Evolutionary conservation across 768 basidiomycete genomes (phyloP).

Genomic region (Hebeloma cylindrosporum): DNA sequence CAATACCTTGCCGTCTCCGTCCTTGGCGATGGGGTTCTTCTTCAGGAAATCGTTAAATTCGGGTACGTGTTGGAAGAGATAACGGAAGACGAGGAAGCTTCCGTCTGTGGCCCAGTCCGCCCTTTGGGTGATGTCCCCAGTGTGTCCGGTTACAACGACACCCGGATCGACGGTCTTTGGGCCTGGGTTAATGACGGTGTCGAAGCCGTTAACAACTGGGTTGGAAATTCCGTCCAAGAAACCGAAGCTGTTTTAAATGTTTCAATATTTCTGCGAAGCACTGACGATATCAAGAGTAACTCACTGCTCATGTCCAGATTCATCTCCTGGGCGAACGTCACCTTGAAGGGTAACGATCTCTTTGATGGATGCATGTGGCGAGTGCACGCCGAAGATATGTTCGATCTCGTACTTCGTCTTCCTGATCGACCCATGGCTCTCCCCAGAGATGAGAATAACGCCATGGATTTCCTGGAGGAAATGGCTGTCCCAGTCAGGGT

Average conservation of each 20-base stretch:
- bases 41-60: slow-evolving; percentile 50
- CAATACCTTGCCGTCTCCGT: slow-evolving; percentile 29
- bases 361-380: slow-evolving; percentile 33
- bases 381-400: slow-evolving; percentile 33
- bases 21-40: slow-evolving; percentile 37
- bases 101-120: slow-evolving; percentile 49
- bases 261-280: neutral
- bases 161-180: slow-evolving; percentile 42
- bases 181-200: slow-evolving; percentile 34
- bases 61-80: slow-evolving; percentile 51
- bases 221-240: slow-evolving; percentile 55
- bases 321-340: slow-evolving; percentile 43
- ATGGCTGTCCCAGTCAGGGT: slow-evolving; percentile 47
- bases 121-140: slow-evolving; percentile 38
- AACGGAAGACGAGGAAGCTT: slow-evolving; percentile 52
- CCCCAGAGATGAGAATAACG: slow-evolving; percentile 49
- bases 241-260: slow-evolving; percentile 40
- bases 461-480: slow-evolving; percentile 51
- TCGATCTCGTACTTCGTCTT: slow-evolving; percentile 36
- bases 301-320: slow-evolving; percentile 49
- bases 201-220: slow-evolving; percentile 44
- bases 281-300: slow-evolving; percentile 5
- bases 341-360: slow-evolving; percentile 38
- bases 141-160: slow-evolving; percentile 43
- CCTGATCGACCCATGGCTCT: slow-evolving; percentile 37